Evolutionary conservation across 2,329 filamentous ascomycete genomes (phyloP).

Genomic region (Trichoderma pleuroti): DNA sequence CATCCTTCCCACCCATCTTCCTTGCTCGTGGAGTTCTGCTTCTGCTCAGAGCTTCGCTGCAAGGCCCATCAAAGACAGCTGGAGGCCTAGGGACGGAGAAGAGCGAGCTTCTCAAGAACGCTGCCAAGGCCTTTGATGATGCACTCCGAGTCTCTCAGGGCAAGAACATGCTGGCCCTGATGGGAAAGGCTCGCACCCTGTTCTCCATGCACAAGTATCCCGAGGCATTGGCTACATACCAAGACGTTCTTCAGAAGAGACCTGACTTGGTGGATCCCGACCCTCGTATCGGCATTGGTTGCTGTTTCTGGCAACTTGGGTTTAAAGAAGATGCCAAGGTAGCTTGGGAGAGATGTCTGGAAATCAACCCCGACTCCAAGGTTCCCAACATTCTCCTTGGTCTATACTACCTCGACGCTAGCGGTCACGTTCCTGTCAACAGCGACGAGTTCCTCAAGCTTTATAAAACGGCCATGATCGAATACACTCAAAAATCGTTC

Average conservation of each 20-base stretch:
- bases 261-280: constrained; percentile 89
- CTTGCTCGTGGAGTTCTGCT: constrained; percentile 87
- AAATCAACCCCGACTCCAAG: constrained; percentile 79
- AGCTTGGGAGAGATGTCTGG: constrained; percentile 85
- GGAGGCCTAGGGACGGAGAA: constrained; percentile 68
- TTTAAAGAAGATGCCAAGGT: constrained; percentile 88
- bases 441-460: constrained; percentile 79
- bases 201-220: constrained; percentile 84
- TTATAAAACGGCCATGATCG: constrained; percentile 91
- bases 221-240: constrained; percentile 80
- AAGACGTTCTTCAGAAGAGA: constrained; percentile 80
- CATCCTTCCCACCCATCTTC: constrained; percentile 85
- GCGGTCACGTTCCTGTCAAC: constrained; percentile 75
- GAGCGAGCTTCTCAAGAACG: constrained; percentile 76
- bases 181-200: constrained; percentile 83
- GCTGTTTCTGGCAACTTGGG: constrained; percentile 94
- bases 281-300: constrained; percentile 91
- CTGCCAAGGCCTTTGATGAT: constrained; percentile 92
- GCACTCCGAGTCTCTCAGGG: constrained; percentile 79
- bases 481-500: constrained; percentile 90
- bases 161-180: constrained; percentile 85
- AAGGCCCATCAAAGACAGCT: constrained; percentile 67
- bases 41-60: constrained; percentile 81
- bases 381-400: constrained; percentile 86
- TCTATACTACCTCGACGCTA: constrained; percentile 83